phyloP scores from a whole-genome alignment of 2,329 filamentous ascomycete genomes.

The Penicillium sp. region DNA sequence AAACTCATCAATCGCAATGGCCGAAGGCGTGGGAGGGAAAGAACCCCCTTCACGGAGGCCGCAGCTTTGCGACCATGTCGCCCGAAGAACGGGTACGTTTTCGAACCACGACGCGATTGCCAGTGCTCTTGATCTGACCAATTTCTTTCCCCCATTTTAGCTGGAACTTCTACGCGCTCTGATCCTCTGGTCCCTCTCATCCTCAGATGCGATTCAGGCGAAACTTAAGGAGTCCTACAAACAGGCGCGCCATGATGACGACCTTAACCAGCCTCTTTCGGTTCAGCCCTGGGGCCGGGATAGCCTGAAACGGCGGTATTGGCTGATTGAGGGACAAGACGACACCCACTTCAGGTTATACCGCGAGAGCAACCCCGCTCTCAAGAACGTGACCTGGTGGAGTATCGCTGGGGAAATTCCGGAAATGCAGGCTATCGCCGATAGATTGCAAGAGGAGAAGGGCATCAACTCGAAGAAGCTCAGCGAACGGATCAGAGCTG shows the following conservation, averaged over 20 bases:
- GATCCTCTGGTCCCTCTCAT: constrained; percentile 84
- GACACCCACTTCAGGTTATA: constrained; percentile 95
- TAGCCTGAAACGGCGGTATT: constrained; percentile 89
- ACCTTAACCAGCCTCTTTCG: constrained; percentile 80
- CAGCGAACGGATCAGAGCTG: constrained; percentile 73
- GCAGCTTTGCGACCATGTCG: constrained; percentile 79
- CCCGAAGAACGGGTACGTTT: constrained; percentile 73
- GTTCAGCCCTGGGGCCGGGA: constrained; percentile 90
- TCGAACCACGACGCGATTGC: constrained; percentile 4
- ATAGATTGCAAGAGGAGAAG: constrained; percentile 77
- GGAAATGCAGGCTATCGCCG: constrained; percentile 72
- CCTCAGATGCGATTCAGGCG: constrained; percentile 77
- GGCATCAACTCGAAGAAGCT: constrained; percentile 78
- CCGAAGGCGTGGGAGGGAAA: constrained; percentile 76
- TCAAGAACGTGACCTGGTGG: constrained; percentile 81
- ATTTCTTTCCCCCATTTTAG: constrained; percentile 49
- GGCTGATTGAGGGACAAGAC: constrained; percentile 87
- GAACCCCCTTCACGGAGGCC: constrained; percentile 79
- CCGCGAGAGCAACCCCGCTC: constrained; percentile 82
- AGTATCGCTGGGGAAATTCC: constrained; percentile 90
- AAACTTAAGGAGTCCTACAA: constrained; percentile 90
- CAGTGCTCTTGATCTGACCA: constrained; percentile 1
- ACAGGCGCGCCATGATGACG: constrained; percentile 74
- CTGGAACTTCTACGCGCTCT: constrained; percentile 80
- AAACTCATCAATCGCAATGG: constrained; percentile 86